Conservation (phyloP, 306 rosid species). For the Hippophae rhamnoides region DNA sequence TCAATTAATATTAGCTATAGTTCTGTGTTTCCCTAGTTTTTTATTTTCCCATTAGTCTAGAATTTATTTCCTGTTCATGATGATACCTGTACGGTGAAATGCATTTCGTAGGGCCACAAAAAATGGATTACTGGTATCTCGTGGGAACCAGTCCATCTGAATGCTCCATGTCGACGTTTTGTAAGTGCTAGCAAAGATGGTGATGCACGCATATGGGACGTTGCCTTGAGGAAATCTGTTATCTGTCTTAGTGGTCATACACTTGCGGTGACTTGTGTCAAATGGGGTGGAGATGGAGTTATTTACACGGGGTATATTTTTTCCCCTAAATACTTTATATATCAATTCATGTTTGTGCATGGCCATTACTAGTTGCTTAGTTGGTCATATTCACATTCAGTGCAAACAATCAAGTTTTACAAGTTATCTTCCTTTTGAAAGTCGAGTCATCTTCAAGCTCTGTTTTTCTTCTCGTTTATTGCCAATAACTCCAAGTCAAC, state of each 20-base stretch:
- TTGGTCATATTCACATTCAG: too few species aligned
- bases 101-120: constrained; percentile 66
- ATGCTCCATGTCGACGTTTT: constrained; percentile 80
- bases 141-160: constrained; percentile 94
- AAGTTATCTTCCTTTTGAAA: background rate
- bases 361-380: too few species aligned
- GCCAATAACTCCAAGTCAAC: constrained; percentile 14
- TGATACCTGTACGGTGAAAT: background rate
- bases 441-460: background rate
- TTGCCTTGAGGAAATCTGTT: constrained; percentile 50
- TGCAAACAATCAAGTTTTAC: background rate
- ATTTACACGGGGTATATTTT: constrained; percentile 75
- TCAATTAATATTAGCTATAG: background rate
- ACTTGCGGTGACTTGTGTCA: constrained; percentile 85
- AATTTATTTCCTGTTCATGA: background rate
- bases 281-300: constrained; percentile 99
- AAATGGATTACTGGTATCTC: constrained; percentile 91
- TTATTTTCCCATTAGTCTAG: background rate
- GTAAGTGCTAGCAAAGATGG: constrained; percentile 98
- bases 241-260: constrained; percentile 76
- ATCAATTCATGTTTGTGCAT: background rate
- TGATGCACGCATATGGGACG: constrained; percentile 94
- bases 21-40: background rate
- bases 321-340: constrained; percentile 6
- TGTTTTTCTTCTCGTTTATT: constrained; percentile 4